Evolutionary conservation across 331 rosid species (phyloP).

Genomic region (Arachis monticola): DNA sequence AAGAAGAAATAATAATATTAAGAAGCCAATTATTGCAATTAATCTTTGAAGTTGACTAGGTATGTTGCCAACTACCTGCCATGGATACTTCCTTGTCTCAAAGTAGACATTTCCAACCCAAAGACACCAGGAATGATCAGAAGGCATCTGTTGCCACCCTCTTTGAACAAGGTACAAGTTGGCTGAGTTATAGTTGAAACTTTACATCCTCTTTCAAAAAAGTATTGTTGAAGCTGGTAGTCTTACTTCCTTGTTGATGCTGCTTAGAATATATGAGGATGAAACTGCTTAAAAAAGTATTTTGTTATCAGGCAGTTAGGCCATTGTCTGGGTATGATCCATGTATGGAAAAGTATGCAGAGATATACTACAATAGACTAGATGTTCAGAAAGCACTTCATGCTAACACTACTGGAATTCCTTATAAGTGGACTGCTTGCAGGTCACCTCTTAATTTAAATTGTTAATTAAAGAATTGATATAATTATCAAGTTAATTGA

Average conservation of each 20-base stretch:
- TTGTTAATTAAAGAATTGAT: too few species aligned
- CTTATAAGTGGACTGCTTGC: constrained; percentile 98
- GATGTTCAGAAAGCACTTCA: constrained; percentile 95
- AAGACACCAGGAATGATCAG: too few species aligned
- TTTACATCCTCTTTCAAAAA: too few species aligned
- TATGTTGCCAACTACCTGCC: constrained; percentile 51
- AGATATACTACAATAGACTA: constrained; percentile 78
- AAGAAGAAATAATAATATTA: constrained; percentile 71
- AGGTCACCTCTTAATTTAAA: constrained; percentile 50
- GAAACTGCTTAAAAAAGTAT: too few species aligned
- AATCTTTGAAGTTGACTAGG: constrained; percentile 81
- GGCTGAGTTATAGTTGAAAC: too few species aligned
- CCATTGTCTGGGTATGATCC: constrained; percentile 84
- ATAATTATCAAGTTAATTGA: too few species aligned
- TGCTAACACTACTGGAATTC: constrained; percentile 77
- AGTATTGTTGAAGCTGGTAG: too few species aligned
- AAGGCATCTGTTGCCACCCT: too few species aligned
- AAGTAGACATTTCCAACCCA: constrained; percentile 52
- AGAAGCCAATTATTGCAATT: constrained; percentile 72
- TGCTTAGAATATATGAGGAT: too few species aligned
- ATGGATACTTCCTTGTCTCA: constrained; percentile 62
- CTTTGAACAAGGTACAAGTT: too few species aligned
- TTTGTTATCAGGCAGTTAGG: constrained; percentile 49
- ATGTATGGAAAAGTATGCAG: constrained; percentile 93
- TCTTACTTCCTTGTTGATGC: too few species aligned